A percentile compares a stretch with the other conserved stretches of the same genome.
Evolutionary conservation across 257 asterid species (phyloP).

Genomic region (Scutellaria minor): DNA sequence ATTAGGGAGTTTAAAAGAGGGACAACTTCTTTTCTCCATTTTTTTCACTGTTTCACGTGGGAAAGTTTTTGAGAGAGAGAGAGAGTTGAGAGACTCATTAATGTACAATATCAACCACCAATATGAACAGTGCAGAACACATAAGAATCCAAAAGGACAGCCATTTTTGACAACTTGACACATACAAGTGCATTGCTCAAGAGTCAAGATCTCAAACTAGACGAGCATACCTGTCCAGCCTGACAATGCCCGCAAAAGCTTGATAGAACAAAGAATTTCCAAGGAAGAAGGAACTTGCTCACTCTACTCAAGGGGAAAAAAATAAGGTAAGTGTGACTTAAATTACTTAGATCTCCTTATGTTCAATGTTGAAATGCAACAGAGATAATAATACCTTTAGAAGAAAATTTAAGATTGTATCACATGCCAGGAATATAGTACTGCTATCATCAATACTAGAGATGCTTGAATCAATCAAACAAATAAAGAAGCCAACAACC

Average conservation of each 20-base stretch:
- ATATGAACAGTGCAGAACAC: conserved; percentile 9
- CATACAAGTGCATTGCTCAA: not conserved
- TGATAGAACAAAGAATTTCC: conserved; percentile 53
- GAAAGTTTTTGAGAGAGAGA: too few species aligned
- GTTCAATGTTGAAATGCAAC: conserved; percentile 16
- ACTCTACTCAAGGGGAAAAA: conserved; percentile 40
- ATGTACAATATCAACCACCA: conserved; percentile 8
- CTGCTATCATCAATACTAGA: conserved; percentile 45
- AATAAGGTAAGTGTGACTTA: conserved; percentile 27
- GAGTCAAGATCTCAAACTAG: conserved; percentile 24
- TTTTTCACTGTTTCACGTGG: too few species aligned
- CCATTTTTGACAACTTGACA: not conserved
- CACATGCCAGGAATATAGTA: conserved; percentile 77
- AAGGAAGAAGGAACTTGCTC: conserved; percentile 40
- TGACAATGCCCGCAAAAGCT: conserved; percentile 68
- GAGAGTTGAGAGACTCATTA: not conserved
- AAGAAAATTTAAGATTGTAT: conserved; percentile 75
- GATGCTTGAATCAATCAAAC: conserved; percentile 52
- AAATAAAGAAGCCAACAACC: conserved; percentile 64
- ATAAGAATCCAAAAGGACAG: not conserved
- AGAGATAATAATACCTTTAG: conserved; percentile 51
- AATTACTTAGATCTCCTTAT: conserved; percentile 16
- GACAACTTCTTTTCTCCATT: too few species aligned
- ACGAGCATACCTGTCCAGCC: conserved; percentile 62
- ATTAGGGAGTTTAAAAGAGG: too few species aligned